Percentiles rank a stretch among this genome's conserved stretches.
Evolutionary conservation across 768 basidiomycete genomes (phyloP).

Genomic region (Xerocomellus amylosporus): DNA sequence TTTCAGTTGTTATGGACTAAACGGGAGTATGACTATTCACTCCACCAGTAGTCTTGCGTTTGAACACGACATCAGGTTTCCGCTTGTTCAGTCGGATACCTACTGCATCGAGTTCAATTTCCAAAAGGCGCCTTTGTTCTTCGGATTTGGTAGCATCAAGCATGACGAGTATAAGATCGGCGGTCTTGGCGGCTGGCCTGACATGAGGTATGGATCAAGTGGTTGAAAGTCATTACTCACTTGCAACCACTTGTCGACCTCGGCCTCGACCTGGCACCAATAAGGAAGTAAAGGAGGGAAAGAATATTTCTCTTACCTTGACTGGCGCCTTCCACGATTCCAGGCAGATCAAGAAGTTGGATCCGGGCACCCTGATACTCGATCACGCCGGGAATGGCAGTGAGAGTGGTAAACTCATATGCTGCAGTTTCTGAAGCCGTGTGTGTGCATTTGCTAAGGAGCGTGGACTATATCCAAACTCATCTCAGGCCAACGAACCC

Average conservation of each 20-base stretch:
- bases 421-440: constrained; percentile 87
- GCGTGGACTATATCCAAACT: constrained; percentile 61
- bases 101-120: constrained; percentile 93
- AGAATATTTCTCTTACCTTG: constrained; percentile 44
- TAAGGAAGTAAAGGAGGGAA: not conserved
- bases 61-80: constrained; percentile 94
- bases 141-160: constrained; percentile 91
- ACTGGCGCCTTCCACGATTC: constrained; percentile 92
- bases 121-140: constrained; percentile 84
- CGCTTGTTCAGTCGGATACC: constrained; percentile 91
- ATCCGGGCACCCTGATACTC: constrained; percentile 94
- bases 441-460: constrained; percentile 88
- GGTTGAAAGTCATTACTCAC: constrained; percentile 35
- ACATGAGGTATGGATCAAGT: constrained; percentile 7
- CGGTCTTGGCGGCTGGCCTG: constrained; percentile 71
- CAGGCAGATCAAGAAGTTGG: constrained; percentile 92
- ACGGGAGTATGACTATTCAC: constrained; percentile 42
- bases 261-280: constrained; percentile 65
- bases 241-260: constrained; percentile 95
- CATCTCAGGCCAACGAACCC: constrained; percentile 4
- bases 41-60: constrained; percentile 88
- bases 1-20: not conserved
- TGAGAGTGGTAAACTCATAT: constrained; percentile 94
- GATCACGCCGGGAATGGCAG: constrained; percentile 95
- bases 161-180: constrained; percentile 92